A percentile compares a stretch with the other conserved stretches of the same genome.
Conservation (phyloP, 179 eudicot genomes). For the Patellifolia procumbens region DNA sequence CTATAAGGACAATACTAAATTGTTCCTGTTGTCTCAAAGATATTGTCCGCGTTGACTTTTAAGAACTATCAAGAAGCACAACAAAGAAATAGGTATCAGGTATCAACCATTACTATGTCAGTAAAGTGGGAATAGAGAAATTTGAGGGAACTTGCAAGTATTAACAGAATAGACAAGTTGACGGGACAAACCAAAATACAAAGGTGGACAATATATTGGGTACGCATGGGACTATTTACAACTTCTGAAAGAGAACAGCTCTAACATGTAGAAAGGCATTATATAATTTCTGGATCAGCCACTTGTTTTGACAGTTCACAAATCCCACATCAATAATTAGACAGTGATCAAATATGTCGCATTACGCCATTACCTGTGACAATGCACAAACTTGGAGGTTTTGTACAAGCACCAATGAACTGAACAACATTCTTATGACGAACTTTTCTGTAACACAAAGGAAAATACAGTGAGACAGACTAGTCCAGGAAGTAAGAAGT, state of each 20-base stretch:
- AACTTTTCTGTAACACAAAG: conserved; percentile 71
- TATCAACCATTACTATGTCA: no score
- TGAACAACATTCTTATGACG: conserved; percentile 99
- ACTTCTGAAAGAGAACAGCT: neutral
- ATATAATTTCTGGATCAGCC: neutral
- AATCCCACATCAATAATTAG: neutral
- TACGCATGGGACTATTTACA: neutral
- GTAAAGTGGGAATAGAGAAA: no score
- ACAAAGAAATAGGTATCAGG: no score
- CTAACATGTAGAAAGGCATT: neutral
- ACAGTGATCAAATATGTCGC: neutral
- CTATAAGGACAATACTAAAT: neutral
- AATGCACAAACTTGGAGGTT: conserved; percentile 91
- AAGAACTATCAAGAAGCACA: no score
- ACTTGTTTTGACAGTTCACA: neutral
- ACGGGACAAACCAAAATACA: no score
- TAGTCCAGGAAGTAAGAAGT: neutral
- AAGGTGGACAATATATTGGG: no score
- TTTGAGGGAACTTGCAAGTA: no score
- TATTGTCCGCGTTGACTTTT: no score
- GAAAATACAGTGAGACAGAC: neutral
- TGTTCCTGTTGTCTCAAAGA: no score
- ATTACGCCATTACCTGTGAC: conserved; percentile 84
- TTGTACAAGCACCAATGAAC: conserved; percentile 96
- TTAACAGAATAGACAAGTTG: no score